These are phyloP conservation scores for Elymus sibiricus DNA, from an alignment of 176 grass and related monocot genomes.

Conservation along the genomic window DNA sequence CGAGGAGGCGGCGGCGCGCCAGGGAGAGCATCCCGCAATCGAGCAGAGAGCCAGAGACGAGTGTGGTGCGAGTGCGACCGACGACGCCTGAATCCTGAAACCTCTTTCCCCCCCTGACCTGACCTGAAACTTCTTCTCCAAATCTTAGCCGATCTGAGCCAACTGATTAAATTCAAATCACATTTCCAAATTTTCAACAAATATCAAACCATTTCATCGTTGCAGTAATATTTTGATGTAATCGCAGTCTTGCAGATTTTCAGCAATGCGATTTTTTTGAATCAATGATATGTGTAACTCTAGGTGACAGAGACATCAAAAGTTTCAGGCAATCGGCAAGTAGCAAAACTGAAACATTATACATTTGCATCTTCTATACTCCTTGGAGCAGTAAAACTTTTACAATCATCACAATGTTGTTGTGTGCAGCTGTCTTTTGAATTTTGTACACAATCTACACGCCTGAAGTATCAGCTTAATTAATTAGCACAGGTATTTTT, in stretches of 20 bases:
- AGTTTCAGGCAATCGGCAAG: neutral
- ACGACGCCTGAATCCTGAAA: neutral
- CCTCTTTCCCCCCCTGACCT: neutral
- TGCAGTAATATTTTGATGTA: neutral
- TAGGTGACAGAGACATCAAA: neutral
- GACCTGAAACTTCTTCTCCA: neutral
- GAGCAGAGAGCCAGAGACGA: neutral
- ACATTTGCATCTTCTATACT: constrained; percentile 26
- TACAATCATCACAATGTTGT: constrained; percentile 11
- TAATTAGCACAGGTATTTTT: neutral
- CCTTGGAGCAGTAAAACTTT: neutral
- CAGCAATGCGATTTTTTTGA: neutral
- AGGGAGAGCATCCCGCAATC: constrained; percentile 32
- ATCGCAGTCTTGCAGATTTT: neutral
- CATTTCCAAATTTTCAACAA: neutral
- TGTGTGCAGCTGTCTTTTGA: constrained; percentile 17
- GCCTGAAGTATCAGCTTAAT: constrained; percentile 17
- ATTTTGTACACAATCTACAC: constrained; percentile 50
- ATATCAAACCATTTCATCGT: neutral
- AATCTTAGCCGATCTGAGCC: neutral
- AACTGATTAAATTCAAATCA: neutral
- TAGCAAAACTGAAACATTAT: neutral
- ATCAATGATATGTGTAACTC: too few species aligned
- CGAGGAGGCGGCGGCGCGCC: constrained; percentile 3
- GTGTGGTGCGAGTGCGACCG: neutral